Conservation (phyloP, 495 filamentous ascomycete genomes). For the Neurospora hispaniola region DNA sequence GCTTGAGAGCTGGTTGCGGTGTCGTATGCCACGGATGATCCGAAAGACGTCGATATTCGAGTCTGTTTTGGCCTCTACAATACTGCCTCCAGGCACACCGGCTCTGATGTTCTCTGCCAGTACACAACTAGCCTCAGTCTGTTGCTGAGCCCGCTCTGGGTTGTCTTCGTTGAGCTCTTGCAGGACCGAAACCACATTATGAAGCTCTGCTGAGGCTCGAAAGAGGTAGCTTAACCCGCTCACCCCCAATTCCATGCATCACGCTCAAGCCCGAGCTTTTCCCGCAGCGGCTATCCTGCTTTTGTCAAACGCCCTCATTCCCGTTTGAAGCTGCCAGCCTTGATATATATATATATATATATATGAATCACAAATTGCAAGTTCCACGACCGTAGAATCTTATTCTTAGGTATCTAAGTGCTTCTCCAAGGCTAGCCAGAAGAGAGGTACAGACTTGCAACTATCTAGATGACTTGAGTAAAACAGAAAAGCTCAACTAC, state of each 20-base stretch:
- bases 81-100: neutral
- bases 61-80: neutral
- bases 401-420: no score
- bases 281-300: neutral
- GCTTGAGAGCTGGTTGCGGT: neutral
- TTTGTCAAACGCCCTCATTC: neutral
- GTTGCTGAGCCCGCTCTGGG: no score
- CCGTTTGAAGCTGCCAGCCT: neutral
- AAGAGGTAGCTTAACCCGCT: neutral
- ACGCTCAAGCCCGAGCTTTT: neutral
- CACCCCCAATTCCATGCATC: neutral
- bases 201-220: no score
- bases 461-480: neutral
- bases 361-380: no score
- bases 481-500: neutral
- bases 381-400: no score
- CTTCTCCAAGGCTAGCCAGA: no score
- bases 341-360: no score
- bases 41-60: neutral
- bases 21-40: neutral
- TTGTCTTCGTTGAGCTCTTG: neutral
- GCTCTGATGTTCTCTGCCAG: neutral
- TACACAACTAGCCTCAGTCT: neutral
- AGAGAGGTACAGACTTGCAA: neutral
- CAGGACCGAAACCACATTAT: neutral